Conservation (phyloP, 768 basidiomycete genomes). For the Rhizopogon vinicolor region DNA sequence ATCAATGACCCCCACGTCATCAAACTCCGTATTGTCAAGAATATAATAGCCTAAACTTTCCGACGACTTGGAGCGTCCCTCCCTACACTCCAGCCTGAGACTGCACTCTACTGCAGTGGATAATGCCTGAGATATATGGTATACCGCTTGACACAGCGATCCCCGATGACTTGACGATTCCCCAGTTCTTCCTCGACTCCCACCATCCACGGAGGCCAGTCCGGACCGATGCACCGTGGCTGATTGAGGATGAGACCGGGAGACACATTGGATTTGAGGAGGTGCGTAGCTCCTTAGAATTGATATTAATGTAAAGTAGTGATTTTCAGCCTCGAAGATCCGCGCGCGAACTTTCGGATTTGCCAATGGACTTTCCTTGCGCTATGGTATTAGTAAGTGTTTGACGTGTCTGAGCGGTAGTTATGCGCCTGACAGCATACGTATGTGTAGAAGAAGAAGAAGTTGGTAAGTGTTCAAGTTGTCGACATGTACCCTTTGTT, state of each 20-base stretch:
- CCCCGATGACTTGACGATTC: slow-evolving; percentile 59
- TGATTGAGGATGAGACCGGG: slow-evolving; percentile 57
- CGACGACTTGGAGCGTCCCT: too few species aligned
- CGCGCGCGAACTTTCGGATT: slow-evolving; percentile 42
- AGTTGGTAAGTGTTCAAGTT: slow-evolving; percentile 37
- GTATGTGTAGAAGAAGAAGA: slow-evolving; percentile 38
- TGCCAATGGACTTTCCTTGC: slow-evolving; percentile 48
- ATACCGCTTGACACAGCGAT: slow-evolving; percentile 33
- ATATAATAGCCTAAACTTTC: too few species aligned
- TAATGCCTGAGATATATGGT: slow-evolving; percentile 24
- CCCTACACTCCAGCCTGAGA: too few species aligned
- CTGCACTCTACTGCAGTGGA: not conserved
- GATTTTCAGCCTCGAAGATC: slow-evolving; percentile 22
- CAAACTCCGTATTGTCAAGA: too few species aligned
- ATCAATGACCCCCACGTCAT: too few species aligned
- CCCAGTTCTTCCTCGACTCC: slow-evolving; percentile 60
- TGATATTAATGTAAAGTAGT: not conserved
- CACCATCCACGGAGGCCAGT: slow-evolving; percentile 39
- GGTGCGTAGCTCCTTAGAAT: slow-evolving; percentile 27
- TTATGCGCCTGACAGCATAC: not conserved
- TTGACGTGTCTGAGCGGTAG: not conserved
- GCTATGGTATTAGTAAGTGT: slow-evolving; percentile 44
- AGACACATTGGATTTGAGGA: slow-evolving; percentile 41
- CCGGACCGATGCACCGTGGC: slow-evolving; percentile 44
- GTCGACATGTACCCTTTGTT: not conserved